These are phyloP conservation scores for Diutina catenulata DNA, from an alignment of 1,139 yeast genomes.

Conservation along the genomic window DNA sequence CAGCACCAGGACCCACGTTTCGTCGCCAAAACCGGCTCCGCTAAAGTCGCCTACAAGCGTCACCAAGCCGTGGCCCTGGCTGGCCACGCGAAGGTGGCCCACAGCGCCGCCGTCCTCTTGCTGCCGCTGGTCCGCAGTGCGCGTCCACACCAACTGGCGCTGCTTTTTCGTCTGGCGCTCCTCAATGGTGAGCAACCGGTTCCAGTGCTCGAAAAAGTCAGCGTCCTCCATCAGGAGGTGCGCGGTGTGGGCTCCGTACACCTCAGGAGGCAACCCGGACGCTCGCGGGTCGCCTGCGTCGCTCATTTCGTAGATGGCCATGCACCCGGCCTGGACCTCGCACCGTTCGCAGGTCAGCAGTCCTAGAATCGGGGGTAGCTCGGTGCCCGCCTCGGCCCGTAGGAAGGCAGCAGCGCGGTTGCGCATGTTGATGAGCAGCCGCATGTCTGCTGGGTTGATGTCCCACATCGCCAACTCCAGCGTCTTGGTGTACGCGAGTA, in stretches of 20 bases:
- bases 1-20: conserved; percentile 3
- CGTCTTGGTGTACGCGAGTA: conserved; percentile 61
- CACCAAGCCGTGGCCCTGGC: neutral
- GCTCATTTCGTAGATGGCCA: conserved; percentile 49
- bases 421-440: conserved; percentile 53
- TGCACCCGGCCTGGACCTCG: conserved; percentile 48
- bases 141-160: conserved; percentile 59
- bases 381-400: conserved; percentile 32
- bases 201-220: conserved; percentile 63
- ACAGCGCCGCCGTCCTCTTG: conserved; percentile 46
- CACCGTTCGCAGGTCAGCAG: conserved; percentile 61
- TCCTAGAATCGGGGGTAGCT: conserved; percentile 48
- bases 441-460: conserved; percentile 48
- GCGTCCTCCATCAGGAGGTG: conserved; percentile 36
- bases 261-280: conserved; percentile 34
- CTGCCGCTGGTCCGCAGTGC: conserved; percentile 53
- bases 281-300: conserved; percentile 44
- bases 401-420: conserved; percentile 56
- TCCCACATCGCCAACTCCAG: conserved; percentile 42
- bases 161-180: conserved; percentile 45
- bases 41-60: neutral
- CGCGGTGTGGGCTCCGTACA: conserved; percentile 34
- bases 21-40: too few species aligned
- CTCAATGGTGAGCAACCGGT: conserved; percentile 59
- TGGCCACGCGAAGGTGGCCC: conserved; percentile 16